phyloP scores from a whole-genome alignment of 202 grass and related monocot genomes.

The Eragrostis tef region DNA sequence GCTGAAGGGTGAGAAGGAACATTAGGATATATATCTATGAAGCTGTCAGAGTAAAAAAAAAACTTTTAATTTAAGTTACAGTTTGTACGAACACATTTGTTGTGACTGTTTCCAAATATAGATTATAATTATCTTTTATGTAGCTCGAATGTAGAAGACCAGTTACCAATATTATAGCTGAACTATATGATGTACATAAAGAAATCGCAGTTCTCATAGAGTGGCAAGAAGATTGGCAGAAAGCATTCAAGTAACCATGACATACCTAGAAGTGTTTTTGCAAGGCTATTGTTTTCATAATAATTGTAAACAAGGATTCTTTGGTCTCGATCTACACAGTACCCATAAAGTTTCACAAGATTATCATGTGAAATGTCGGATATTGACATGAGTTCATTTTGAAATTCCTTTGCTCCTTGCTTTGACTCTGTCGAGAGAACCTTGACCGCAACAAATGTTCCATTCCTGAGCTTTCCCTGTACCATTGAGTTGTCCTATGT shows the following conservation, averaged over 20 bases:
- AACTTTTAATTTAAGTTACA: background rate
- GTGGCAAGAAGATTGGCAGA: background rate
- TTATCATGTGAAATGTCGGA: conserved; percentile 82
- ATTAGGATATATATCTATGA: background rate
- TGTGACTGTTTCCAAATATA: background rate
- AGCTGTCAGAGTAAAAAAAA: background rate
- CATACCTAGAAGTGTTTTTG: conserved; percentile 83
- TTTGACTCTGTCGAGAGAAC: conserved; percentile 71
- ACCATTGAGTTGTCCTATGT: conserved; percentile 43
- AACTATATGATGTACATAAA: background rate
- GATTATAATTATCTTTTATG: background rate
- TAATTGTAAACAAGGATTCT: conserved; percentile 92
- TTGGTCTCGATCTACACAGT: conserved; percentile 67
- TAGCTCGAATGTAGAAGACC: background rate
- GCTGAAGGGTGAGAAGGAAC: conserved; percentile 39
- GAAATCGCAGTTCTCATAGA: background rate
- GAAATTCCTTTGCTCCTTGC: conserved; percentile 79
- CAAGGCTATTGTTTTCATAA: conserved; percentile 88
- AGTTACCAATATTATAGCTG: background rate
- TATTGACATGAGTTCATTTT: conserved; percentile 75
- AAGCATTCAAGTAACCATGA: conserved; percentile 17
- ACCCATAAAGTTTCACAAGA: conserved; percentile 85
- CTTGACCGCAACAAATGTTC: conserved; percentile 65
- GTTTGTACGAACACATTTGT: background rate
- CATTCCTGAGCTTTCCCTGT: conserved; percentile 71